Percentiles rank a stretch among this genome's conserved stretches.
Evolutionary conservation across 164 flowering plant species (phyloP).

Genomic region (Annona cherimola): DNA sequence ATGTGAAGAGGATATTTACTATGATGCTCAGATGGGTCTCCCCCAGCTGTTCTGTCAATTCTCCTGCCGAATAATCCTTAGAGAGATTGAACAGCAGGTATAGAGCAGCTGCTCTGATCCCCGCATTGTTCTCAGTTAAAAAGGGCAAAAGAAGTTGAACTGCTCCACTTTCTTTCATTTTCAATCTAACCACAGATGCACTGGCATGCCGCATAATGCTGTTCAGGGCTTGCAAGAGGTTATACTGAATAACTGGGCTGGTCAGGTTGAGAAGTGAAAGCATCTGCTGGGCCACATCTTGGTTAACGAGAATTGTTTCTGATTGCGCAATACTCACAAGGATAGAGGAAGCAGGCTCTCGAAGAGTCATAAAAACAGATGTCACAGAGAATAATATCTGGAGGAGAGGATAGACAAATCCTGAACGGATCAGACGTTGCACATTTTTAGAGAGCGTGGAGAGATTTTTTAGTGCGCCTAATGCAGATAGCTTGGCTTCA

Average conservation of each 20-base stretch:
- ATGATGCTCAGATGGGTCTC: constrained; percentile 35
- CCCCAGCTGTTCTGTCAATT: constrained; percentile 46
- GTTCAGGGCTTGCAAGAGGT: constrained; percentile 63
- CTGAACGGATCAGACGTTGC: constrained; percentile 41
- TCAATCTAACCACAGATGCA: constrained; percentile 51
- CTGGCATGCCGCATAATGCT: constrained; percentile 53
- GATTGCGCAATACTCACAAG: constrained; percentile 77
- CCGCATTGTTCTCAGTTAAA: constrained; percentile 36
- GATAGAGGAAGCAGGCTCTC: constrained; percentile 87
- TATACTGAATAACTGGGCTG: constrained; percentile 54
- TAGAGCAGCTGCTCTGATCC: constrained; percentile 45
- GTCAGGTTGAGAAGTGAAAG: constrained; percentile 67
- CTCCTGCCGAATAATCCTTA: constrained; percentile 44
- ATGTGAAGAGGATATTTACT: constrained; percentile 36
- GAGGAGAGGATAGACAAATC: constrained; percentile 55
- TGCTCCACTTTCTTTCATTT: constrained; percentile 69
- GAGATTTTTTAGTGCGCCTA: constrained; percentile 62
- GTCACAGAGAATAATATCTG: constrained; percentile 94
- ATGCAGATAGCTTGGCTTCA: constrained; percentile 73
- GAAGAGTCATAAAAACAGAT: constrained; percentile 78
- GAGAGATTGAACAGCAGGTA: constrained; percentile 53
- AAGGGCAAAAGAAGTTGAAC: constrained; percentile 67
- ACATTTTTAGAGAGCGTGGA: constrained; percentile 46
- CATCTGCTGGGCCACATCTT: constrained; percentile 68
- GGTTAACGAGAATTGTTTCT: constrained; percentile 52